These are phyloP conservation scores for Paraphaeosphaeria minitans DNA, from an alignment of 2,329 filamentous ascomycete genomes.

Conservation along the genomic window DNA sequence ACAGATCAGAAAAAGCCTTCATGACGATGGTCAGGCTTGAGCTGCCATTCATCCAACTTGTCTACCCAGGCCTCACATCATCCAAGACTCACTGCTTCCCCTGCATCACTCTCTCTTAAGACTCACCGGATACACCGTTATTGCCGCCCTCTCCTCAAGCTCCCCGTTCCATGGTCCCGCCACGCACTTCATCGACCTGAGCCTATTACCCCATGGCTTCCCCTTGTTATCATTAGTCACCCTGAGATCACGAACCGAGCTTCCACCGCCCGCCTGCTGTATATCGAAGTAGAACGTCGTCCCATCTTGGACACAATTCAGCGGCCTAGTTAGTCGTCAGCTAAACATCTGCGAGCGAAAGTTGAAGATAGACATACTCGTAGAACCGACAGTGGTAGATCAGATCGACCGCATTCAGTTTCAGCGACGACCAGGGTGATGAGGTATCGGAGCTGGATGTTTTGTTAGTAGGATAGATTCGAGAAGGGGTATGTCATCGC, in stretches of 20 bases:
- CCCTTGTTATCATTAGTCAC: background rate
- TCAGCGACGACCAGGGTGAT: background rate
- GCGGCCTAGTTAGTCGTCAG: background rate
- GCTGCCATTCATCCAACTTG: too few relatives aligned
- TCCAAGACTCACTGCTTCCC: background rate
- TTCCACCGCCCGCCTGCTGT: background rate
- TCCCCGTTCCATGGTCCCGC: background rate
- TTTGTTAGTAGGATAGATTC: background rate
- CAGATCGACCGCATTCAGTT: background rate
- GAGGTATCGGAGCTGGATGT: background rate
- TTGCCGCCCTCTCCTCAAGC: background rate
- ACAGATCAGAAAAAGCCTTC: too few relatives aligned
- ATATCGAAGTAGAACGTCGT: background rate
- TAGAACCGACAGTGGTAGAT: background rate
- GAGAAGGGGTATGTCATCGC: background rate
- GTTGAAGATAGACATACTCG: background rate
- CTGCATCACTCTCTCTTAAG: background rate
- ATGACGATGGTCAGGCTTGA: too few relatives aligned
- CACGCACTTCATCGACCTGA: background rate
- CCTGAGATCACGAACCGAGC: background rate
- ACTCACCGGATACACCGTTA: background rate
- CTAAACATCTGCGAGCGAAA: background rate
- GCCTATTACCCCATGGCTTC: background rate
- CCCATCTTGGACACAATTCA: background rate
- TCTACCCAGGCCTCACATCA: background rate